Evolutionary conservation across 2,329 filamentous ascomycete species (phyloP).

Genomic region (Colletotrichum chlorophyti): DNA sequence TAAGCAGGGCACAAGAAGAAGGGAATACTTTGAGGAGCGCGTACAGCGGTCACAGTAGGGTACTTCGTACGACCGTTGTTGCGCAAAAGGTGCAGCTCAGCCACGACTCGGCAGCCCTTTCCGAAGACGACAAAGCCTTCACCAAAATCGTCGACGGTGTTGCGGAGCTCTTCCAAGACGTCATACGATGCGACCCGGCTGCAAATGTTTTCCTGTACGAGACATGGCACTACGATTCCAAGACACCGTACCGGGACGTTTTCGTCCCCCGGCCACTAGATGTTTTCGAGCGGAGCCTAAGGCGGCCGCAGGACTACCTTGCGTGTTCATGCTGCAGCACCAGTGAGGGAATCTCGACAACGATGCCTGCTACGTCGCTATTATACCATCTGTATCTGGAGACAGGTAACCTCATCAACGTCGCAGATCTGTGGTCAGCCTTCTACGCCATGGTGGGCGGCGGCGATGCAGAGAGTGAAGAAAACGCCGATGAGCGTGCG

Average conservation of each 20-base stretch:
- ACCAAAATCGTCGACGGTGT: constrained; percentile 69
- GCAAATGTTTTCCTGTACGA: constrained; percentile 69
- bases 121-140: constrained; percentile 74
- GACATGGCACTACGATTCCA: constrained; percentile 77
- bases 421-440: constrained; percentile 80
- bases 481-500: constrained; percentile 59
- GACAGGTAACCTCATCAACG: constrained; percentile 78
- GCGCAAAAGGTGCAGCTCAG: constrained; percentile 83
- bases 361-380: constrained; percentile 74
- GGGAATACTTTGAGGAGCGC: constrained; percentile 71
- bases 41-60: constrained; percentile 74
- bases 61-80: constrained; percentile 78
- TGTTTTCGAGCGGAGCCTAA: constrained; percentile 74
- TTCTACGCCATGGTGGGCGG: constrained; percentile 70
- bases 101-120: constrained; percentile 74
- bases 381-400: constrained; percentile 83
- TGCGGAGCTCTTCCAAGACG: constrained; percentile 52
- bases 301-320: constrained; percentile 78
- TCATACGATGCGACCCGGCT: constrained; percentile 44
- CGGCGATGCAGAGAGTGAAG: constrained; percentile 39
- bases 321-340: constrained; percentile 72
- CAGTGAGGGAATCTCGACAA: constrained; percentile 59
- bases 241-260: constrained; percentile 73
- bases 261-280: constrained; percentile 77
- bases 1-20: constrained; percentile 49